Conservation (phyloP, 176 grass and related monocot genomes). For the Cenchrus americanus region DNA sequence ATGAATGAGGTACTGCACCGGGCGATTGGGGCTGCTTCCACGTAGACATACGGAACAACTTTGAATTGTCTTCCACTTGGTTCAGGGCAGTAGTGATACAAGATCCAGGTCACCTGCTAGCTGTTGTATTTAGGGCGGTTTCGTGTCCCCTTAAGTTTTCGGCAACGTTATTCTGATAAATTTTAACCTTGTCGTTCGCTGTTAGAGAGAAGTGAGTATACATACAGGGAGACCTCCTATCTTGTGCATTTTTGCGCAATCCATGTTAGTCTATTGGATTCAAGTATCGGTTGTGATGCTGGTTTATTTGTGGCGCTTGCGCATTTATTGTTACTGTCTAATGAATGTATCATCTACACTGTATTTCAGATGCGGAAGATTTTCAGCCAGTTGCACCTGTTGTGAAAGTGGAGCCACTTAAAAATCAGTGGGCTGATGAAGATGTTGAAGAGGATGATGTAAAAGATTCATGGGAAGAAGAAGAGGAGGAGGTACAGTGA, state of each 20-base stretch:
- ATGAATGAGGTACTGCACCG: too few species aligned
- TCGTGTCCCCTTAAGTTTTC: not conserved
- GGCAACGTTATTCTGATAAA: not conserved
- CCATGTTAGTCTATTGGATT: not conserved
- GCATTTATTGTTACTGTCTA: conserved; percentile 19
- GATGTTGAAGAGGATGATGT: conserved; percentile 82
- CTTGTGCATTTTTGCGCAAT: not conserved
- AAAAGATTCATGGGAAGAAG: conserved; percentile 95
- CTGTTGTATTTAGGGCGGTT: not conserved
- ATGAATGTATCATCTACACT: not conserved
- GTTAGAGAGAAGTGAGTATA: not conserved
- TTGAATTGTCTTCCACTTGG: not conserved
- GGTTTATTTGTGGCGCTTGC: not conserved
- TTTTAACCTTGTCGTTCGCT: not conserved
- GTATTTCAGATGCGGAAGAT: conserved; percentile 71
- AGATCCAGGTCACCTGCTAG: not conserved
- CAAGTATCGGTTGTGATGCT: not conserved
- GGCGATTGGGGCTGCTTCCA: not conserved
- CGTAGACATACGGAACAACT: not conserved
- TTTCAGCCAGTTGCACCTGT: conserved; percentile 57
- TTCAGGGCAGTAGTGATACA: too few species aligned
- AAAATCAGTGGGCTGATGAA: conserved; percentile 84
- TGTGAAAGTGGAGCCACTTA: conserved; percentile 55
- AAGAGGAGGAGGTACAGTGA: conserved; percentile 69
- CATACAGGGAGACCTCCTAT: not conserved